These are phyloP conservation scores for Skeletonema menzelii DNA, from an alignment of 108 stramenopile species.

Conservation along the genomic window DNA sequence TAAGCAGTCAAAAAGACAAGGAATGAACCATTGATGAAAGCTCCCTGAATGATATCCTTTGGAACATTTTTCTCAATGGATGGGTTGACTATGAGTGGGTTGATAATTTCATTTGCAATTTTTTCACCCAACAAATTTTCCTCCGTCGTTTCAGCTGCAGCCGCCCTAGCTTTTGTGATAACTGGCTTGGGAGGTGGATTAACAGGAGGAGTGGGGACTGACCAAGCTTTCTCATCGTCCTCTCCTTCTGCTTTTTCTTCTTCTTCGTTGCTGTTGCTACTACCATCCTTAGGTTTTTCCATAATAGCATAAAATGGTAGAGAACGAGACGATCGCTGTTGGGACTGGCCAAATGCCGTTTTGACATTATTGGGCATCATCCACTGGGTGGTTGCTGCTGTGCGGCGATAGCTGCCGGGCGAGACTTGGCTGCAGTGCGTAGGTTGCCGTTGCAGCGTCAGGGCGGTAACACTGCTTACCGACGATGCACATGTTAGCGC, in stretches of 20 bases:
- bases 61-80: conserved; percentile 62
- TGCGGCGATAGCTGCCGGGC: neutral
- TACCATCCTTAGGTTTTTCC: conserved; percentile 2
- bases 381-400: conserved; percentile 2
- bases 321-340: neutral
- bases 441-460: neutral
- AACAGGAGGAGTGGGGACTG: neutral
- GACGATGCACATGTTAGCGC: neutral
- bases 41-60: conserved; percentile 57
- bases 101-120: conserved; percentile 24
- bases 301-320: neutral
- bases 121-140: conserved; percentile 5
- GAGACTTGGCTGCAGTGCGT: neutral
- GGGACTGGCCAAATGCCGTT: neutral
- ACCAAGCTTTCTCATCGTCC: conserved; percentile 5
- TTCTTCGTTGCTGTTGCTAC: neutral
- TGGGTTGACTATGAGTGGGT: conserved; percentile 28
- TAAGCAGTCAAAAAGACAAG: conserved; percentile 46
- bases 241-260: neutral
- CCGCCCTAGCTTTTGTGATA: conserved; percentile 2
- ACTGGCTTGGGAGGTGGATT: neutral
- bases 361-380: conserved; percentile 15
- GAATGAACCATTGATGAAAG: conserved; percentile 52
- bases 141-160: neutral
- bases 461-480: neutral